Conservation (phyloP, 495 filamentous ascomycete genomes). For the Penicillium egyptiacum region DNA sequence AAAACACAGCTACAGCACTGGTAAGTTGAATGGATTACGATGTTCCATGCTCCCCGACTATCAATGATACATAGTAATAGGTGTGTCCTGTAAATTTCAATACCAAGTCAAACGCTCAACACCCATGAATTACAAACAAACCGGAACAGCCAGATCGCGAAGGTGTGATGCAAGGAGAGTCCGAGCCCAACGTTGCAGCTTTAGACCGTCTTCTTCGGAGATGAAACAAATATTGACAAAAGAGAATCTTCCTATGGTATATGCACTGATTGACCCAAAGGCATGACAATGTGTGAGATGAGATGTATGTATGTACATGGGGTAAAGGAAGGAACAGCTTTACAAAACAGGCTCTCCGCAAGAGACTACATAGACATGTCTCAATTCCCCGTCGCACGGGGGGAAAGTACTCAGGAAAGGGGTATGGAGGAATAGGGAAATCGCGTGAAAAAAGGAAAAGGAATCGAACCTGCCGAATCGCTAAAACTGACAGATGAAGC, state of each 20-base stretch:
- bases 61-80: neutral
- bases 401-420: neutral
- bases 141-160: neutral
- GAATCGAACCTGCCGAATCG: neutral
- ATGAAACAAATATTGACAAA: neutral
- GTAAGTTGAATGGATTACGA: too few species aligned
- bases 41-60: too few species aligned
- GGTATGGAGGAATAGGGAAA: conserved; percentile 1
- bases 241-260: neutral
- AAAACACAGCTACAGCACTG: neutral
- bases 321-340: neutral
- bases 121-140: neutral
- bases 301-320: neutral
- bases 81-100: neutral
- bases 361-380: neutral
- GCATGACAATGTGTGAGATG: neutral
- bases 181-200: neutral
- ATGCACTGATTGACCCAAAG: neutral
- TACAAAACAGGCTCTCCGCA: neutral
- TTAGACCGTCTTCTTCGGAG: neutral
- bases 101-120: neutral
- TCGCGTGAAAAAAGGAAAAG: neutral
- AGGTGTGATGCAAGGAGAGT: neutral
- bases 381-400: neutral
- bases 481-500: conserved; percentile 6